phyloP scores from a whole-genome alignment of 306 rosid species.

The Lathyrus oleraceus region DNA sequence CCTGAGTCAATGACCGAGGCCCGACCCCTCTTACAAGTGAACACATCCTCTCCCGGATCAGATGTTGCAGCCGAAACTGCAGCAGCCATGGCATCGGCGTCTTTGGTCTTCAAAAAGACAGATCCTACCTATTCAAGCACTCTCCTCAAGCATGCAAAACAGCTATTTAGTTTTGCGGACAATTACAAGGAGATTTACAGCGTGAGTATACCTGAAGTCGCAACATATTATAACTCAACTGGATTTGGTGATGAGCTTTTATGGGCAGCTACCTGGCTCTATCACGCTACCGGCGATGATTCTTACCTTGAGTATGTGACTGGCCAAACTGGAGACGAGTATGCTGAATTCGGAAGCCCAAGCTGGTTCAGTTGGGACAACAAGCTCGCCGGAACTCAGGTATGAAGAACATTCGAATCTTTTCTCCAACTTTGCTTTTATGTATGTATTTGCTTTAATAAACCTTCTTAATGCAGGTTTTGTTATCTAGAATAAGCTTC shows the following conservation, averaged over 20 bases:
- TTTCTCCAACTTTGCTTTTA: constrained; percentile 22
- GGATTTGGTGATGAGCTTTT: constrained; percentile 94
- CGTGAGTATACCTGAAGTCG: constrained; percentile 68
- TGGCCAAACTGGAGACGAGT: constrained; percentile 63
- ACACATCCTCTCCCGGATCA: constrained; percentile 74
- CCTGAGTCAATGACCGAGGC: constrained; percentile 73
- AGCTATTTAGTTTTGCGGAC: constrained; percentile 82
- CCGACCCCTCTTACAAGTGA: constrained; percentile 81
- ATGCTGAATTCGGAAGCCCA: constrained; percentile 76
- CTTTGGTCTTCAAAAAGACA: constrained; percentile 74
- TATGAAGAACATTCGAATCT: constrained; percentile 18
- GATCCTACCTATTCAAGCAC: constrained; percentile 61
- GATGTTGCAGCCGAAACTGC: constrained; percentile 96
- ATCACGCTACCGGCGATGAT: constrained; percentile 80
- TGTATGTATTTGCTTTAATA: constrained; percentile 2
- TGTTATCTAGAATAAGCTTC: constrained; percentile 84
- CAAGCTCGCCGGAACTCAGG: constrained; percentile 97
- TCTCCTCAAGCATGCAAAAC: constrained; percentile 84
- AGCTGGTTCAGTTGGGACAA: constrained; percentile 99
- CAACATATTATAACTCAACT: constrained; percentile 77
- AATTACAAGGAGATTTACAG: constrained; percentile 58
- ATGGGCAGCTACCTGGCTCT: constrained; percentile 99
- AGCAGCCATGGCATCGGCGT: constrained; percentile 99
- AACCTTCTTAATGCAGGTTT: constrained; percentile 63
- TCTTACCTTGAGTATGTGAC: constrained; percentile 70